Conservation (phyloP, 2,329 filamentous ascomycete species). For the Colletotrichum filicis region DNA sequence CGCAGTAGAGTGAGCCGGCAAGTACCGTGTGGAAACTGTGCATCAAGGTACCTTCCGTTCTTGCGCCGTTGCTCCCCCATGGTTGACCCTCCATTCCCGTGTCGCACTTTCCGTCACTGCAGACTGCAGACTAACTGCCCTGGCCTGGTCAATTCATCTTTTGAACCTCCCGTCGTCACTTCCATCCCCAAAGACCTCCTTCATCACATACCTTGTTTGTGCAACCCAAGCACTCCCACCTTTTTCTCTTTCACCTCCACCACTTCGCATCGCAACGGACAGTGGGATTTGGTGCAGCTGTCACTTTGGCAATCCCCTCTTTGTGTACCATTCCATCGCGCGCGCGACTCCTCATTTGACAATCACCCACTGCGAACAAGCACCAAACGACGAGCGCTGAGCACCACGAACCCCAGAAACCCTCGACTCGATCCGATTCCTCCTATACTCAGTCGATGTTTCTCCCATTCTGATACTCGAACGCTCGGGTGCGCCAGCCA, state of each 20-base stretch:
- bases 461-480: constrained; percentile 17
- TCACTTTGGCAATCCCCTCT: neutral
- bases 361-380: neutral
- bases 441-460: constrained; percentile 29
- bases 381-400: neutral
- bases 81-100: constrained; percentile 26
- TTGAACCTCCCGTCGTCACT: constrained; percentile 17
- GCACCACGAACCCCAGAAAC: neutral
- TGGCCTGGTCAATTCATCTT: constrained; percentile 14
- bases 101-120: constrained; percentile 35
- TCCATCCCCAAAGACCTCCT: neutral
- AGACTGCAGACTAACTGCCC: constrained; percentile 6
- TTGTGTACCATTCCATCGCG: neutral
- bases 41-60: constrained; percentile 1
- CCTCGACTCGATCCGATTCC: neutral
- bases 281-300: neutral
- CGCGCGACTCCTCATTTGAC: neutral
- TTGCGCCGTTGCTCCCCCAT: constrained; percentile 11
- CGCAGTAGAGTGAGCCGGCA: too few species aligned
- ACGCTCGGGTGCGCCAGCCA: constrained; percentile 34
- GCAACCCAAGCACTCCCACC: neutral
- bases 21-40: neutral
- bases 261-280: neutral
- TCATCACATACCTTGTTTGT: neutral
- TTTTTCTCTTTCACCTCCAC: neutral